These are phyloP conservation scores for Tubosaeta brunneosetosa DNA, from an alignment of 768 basidiomycete species.

Conservation along the genomic window DNA sequence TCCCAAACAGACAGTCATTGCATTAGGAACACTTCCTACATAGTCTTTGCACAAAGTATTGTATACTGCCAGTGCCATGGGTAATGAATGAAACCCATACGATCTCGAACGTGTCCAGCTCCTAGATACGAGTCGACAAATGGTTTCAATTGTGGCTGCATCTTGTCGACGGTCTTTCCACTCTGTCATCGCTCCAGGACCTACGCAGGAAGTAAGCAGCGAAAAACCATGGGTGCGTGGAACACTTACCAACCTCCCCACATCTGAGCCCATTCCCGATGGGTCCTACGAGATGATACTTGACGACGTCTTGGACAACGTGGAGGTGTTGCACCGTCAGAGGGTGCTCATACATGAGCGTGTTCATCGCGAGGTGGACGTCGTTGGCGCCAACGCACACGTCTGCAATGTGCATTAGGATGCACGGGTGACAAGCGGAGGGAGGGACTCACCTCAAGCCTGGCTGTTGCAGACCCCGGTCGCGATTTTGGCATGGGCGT, in stretches of 20 bases:
- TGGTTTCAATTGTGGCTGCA: conserved; percentile 26
- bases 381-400: conserved; percentile 77
- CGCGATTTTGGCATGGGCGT: conserved; percentile 93
- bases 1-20: no score
- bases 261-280: conserved; percentile 87
- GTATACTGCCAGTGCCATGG: not conserved
- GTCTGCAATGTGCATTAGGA: conserved; percentile 39
- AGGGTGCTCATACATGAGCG: conserved; percentile 94
- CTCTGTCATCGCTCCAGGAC: conserved; percentile 93
- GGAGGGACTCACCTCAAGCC: conserved; percentile 53
- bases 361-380: conserved; percentile 97
- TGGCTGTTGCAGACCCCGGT: conserved; percentile 86
- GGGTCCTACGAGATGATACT: conserved; percentile 80
- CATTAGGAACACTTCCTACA: no score
- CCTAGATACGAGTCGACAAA: not conserved
- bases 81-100: not conserved
- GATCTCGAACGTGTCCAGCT: not conserved
- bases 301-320: no score
- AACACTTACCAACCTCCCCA: conserved; percentile 75
- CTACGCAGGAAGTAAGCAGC: conserved; percentile 33
- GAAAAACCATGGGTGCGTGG: not conserved
- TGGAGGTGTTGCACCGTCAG: conserved; percentile 82
- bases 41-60: not conserved
- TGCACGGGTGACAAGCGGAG: not conserved
- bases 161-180: conserved; percentile 75